phyloP scores from a whole-genome alignment of 2,329 filamentous ascomycete species.

The Cercospora zeina region DNA sequence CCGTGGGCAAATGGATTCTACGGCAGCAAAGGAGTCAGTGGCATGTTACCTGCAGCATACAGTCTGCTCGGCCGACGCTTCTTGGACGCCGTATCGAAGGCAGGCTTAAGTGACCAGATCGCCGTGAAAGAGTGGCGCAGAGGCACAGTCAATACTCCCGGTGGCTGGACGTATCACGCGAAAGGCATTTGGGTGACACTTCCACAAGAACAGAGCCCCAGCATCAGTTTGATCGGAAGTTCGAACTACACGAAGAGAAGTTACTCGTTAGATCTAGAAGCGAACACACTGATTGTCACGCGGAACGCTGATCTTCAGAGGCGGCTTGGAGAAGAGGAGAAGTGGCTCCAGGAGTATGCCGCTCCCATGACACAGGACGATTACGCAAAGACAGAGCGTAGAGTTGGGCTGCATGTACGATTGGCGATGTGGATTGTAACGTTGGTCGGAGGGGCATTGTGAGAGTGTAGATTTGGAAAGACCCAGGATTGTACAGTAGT shows the following conservation, averaged over 20 bases:
- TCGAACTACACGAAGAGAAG: slow-evolving; percentile 95
- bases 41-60: slow-evolving; percentile 88
- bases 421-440: slow-evolving; percentile 93
- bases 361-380: slow-evolving; percentile 70
- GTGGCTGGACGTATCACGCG: slow-evolving; percentile 95
- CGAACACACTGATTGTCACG: slow-evolving; percentile 83
- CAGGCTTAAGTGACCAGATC: slow-evolving; percentile 60
- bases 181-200: slow-evolving; percentile 92
- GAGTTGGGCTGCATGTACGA: slow-evolving; percentile 80
- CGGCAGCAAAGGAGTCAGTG: slow-evolving; percentile 80
- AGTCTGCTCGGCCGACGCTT: slow-evolving; percentile 84
- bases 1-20: slow-evolving; percentile 96
- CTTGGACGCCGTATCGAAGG: slow-evolving; percentile 61
- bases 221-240: slow-evolving; percentile 81
- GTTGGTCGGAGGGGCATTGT: slow-evolving; percentile 83
- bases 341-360: slow-evolving; percentile 76
- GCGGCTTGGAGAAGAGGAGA: slow-evolving; percentile 75
- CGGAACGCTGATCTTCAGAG: slow-evolving; percentile 69
- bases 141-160: slow-evolving; percentile 76
- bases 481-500: neutral
- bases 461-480: slow-evolving; percentile 27
- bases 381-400: slow-evolving; percentile 75
- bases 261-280: slow-evolving; percentile 89
- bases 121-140: slow-evolving; percentile 82
- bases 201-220: slow-evolving; percentile 62